Percentiles rank a stretch among this genome's conserved stretches.
These are phyloP conservation scores for Alloteropsis angusta DNA, from an alignment of 202 grass and related monocot genomes.

Conservation along the genomic window DNA sequence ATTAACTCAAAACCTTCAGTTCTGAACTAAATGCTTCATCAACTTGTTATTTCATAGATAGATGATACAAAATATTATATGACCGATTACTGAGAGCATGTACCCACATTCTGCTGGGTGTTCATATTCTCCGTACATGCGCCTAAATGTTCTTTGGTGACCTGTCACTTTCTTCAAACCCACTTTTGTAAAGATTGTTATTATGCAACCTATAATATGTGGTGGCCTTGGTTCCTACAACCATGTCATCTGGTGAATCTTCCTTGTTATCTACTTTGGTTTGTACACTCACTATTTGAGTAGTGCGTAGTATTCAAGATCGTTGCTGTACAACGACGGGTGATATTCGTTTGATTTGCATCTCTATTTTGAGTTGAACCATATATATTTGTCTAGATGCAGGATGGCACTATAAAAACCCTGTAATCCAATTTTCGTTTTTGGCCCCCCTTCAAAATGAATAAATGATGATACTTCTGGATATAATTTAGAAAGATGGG, in stretches of 20 bases:
- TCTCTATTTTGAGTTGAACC: not conserved
- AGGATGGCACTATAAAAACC: not conserved
- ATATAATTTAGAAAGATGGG: not conserved
- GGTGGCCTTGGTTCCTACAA: not conserved
- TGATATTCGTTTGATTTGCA: not conserved
- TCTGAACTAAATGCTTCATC: not conserved
- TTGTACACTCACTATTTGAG: not conserved
- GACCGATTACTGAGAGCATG: not conserved
- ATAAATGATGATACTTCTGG: not conserved
- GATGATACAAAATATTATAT: not conserved
- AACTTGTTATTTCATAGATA: not conserved
- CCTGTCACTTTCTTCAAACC: constrained; percentile 4
- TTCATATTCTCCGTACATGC: not conserved
- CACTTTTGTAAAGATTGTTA: not conserved
- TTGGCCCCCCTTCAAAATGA: not conserved
- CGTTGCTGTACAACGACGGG: not conserved
- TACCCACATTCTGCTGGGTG: not conserved
- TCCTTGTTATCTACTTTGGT: not conserved
- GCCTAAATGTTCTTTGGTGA: not conserved
- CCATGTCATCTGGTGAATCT: not conserved
- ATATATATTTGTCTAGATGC: not conserved
- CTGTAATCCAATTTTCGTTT: not conserved
- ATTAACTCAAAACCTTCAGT: not conserved
- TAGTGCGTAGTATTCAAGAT: not conserved
- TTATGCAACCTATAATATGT: not conserved